Percentiles rank a stretch among this genome's conserved stretches.
Conservation (phyloP, 306 rosid genomes). For the Mimosa bimucronata region DNA sequence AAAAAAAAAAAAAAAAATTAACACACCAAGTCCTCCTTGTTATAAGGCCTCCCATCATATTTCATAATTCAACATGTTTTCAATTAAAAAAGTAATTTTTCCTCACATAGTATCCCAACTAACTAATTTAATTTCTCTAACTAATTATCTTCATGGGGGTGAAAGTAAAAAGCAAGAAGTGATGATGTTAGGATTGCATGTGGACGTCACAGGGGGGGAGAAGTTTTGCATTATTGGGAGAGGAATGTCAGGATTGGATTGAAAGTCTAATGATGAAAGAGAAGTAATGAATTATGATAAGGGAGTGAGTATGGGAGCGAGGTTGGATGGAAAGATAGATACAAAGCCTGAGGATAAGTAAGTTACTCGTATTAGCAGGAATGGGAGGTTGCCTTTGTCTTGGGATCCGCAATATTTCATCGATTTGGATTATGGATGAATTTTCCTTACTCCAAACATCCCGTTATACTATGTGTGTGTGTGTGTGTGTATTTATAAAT, state of each 20-base stretch:
- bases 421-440: not conserved
- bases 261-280: too few relatives aligned
- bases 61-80: too few relatives aligned
- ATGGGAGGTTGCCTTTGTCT: not conserved
- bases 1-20: too few relatives aligned
- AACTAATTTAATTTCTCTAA: too few relatives aligned
- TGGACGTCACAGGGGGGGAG: not conserved
- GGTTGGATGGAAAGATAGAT: not conserved
- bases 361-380: not conserved
- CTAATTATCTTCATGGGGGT: too few relatives aligned
- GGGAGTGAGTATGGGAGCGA: not conserved
- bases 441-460: not conserved
- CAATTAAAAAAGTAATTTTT: too few relatives aligned
- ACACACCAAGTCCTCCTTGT: too few relatives aligned
- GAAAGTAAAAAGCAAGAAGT: not conserved
- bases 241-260: conserved; percentile 9
- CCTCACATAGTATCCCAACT: too few relatives aligned
- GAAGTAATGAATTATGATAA: not conserved
- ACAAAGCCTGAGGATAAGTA: not conserved
- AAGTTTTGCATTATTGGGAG: not conserved
- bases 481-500: too few relatives aligned
- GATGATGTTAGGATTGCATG: not conserved
- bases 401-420: not conserved
- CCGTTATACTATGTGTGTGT: too few relatives aligned
- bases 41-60: too few relatives aligned